phyloP scores from a whole-genome alignment of 768 basidiomycete genomes.

The Pleurotus sapidus region DNA sequence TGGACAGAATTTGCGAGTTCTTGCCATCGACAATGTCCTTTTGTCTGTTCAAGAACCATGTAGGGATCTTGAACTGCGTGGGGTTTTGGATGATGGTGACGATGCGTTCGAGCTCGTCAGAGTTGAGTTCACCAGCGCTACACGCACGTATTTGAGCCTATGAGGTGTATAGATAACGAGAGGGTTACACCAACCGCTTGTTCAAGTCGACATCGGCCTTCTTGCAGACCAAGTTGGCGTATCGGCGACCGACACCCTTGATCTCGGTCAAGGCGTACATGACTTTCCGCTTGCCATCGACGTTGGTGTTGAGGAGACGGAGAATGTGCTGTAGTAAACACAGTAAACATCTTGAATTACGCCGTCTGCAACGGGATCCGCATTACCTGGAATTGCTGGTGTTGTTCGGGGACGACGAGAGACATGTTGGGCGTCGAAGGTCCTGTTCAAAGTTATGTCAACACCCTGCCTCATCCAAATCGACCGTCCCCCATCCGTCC shows the following conservation, averaged over 20 bases:
- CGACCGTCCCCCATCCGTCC: slow-evolving; percentile 14
- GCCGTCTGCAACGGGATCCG: not conserved
- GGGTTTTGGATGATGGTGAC: slow-evolving; percentile 99
- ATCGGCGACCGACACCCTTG: slow-evolving; percentile 99
- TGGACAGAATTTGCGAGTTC: slow-evolving; percentile 93
- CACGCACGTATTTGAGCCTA: slow-evolving; percentile 2
- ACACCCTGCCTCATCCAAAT: slow-evolving; percentile 11
- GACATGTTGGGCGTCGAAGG: slow-evolving; percentile 60
- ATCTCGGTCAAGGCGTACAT: slow-evolving; percentile 99
- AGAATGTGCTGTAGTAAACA: slow-evolving; percentile 79
- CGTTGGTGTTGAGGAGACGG: slow-evolving; percentile 99
- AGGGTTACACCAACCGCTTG: slow-evolving; percentile 77
- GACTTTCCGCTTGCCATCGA: slow-evolving; percentile 98
- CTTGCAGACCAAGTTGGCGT: slow-evolving; percentile 99
- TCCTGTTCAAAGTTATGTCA: slow-evolving; percentile 13
- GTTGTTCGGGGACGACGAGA: slow-evolving; percentile 93
- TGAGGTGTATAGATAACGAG: not conserved
- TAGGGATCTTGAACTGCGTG: slow-evolving; percentile 98
- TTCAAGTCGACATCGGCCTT: slow-evolving; percentile 99
- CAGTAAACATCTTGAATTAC: not conserved
- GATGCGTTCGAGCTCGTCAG: slow-evolving; percentile 97
- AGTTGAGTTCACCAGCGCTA: slow-evolving; percentile 99
- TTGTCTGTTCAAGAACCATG: slow-evolving; percentile 99
- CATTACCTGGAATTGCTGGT: slow-evolving; percentile 89
- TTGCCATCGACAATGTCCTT: slow-evolving; percentile 98